A percentile compares a stretch with the other conserved stretches of the same genome.
Conservation (phyloP, 1,284 basidiomycete genomes). For the Albatrellus sp. region DNA sequence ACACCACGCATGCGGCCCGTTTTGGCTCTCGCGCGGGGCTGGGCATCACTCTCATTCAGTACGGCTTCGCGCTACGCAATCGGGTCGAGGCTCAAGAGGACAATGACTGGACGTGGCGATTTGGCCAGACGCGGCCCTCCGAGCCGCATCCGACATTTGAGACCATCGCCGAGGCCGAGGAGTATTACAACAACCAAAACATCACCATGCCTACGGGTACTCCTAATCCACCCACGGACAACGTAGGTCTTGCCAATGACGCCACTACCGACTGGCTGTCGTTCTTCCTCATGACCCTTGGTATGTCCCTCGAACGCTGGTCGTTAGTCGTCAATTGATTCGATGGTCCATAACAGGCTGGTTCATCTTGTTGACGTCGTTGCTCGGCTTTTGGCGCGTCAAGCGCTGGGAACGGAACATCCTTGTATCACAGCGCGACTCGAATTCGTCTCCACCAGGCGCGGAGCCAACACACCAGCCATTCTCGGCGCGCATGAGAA, state of each 20-base stretch:
- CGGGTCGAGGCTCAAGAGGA: slow-evolving; percentile 20
- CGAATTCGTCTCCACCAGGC: slow-evolving; percentile 5
- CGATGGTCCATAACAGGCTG: slow-evolving; percentile 40
- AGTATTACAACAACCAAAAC: slow-evolving; percentile 27
- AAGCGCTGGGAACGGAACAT: slow-evolving; percentile 79
- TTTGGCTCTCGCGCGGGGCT: slow-evolving; percentile 91
- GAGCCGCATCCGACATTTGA: slow-evolving; percentile 20
- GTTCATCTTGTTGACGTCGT: slow-evolving; percentile 82
- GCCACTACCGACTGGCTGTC: slow-evolving; percentile 79
- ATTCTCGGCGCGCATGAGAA: slow-evolving; percentile 17
- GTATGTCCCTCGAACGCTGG: slow-evolving; percentile 24
- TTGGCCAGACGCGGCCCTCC: slow-evolving; percentile 10
- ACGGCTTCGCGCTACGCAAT: slow-evolving; percentile 76
- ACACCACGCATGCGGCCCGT: slow-evolving; percentile 92
- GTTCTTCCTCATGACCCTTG: slow-evolving; percentile 88
- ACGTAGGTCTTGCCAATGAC: slow-evolving; percentile 20
- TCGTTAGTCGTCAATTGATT: too few relatives aligned
- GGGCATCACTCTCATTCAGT: slow-evolving; percentile 91
- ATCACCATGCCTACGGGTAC: slow-evolving; percentile 12
- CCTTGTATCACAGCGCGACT: slow-evolving; percentile 29
- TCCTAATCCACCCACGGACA: slow-evolving; percentile 9
- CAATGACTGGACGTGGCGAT: slow-evolving; percentile 16
- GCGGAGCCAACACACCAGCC: slow-evolving; percentile 11
- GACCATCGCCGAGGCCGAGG: slow-evolving; percentile 37
- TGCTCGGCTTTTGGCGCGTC: slow-evolving; percentile 87